Base-by-base conservation (phyloP, 2,329 filamentous ascomycete genomes). In the Penicillium vulpinum region DNA sequence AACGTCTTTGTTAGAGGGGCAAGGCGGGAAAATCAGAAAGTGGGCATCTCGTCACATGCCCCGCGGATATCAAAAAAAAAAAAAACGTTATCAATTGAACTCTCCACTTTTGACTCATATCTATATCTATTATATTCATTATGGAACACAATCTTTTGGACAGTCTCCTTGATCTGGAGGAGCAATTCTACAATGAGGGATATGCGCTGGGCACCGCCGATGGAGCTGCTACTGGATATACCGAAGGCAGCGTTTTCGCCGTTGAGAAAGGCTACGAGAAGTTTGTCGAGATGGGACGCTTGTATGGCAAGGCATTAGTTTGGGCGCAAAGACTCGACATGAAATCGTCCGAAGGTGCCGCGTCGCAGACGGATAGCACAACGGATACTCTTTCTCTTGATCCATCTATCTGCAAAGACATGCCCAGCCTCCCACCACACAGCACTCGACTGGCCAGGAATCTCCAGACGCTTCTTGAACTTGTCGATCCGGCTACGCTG, bases 261-360 rank as follows among this genome's bases (percentile, higher is more conserved):
- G 85, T 97, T 40, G 89, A 95, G 72, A 94, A 92, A 62, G 93
- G 92, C 0, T 97, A 94, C 67, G 91, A 96, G 67, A 97, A 96
- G 76, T 97, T 95, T 69, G 71, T 89, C 40, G 88, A 91, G 60
- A 84, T 91, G 73, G 93, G 93, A 2, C 82, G 83, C 57, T 76
- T 97, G 31, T 88, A 93, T 66, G 90, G 91, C 43, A 88, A 86
- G 67, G 86, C 91, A 15, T 77, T 89, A 24, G 81, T 97, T n/a
- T 97, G 93, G 92, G 86, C 87, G 13, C 89, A 90, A 58, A 82
- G 92, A 52, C 75, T 92, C 4, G 63, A 67, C 16, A 61, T 58
- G 16, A 60, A 67, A n/a, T 45, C 58, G 11, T 51, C 61, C n/a
- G 61, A 64, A 21, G 54, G 45, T 28, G 6, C 54, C 31, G 40